Base-by-base conservation (phyloP, 1,139 yeast genomes). In the Sugiyamaella sp. region DNA sequence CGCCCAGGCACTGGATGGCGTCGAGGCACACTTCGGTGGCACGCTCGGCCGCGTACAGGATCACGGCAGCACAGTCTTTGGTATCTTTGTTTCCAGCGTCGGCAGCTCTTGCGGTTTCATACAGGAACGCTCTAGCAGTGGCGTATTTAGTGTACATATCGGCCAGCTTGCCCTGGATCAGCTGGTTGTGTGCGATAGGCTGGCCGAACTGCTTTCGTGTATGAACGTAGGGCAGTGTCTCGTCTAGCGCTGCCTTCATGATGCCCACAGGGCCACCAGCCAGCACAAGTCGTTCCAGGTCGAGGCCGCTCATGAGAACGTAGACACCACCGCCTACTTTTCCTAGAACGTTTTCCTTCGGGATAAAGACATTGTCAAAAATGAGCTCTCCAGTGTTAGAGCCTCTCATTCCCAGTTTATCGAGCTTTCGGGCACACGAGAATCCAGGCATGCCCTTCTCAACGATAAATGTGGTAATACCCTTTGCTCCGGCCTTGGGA, bases 101-200 rank as follows among this genome's bases (percentile, higher is more conserved):
- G 6, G 69, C 71, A 6, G 46, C 51, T 1, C 51, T 44, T 6
- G 54, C 71, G 4, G 68, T 60, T 33, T 60, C 60, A 49, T 68
- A 68, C 25, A 66, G 60, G 48, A 63, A 68, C 0, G 71, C 69
- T 33, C 63, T 51, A 2, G 71, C 65, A 1, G 68, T 65, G 8
- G 70, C 69, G 52, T 64, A 65, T 50, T 68, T 68, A 10, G 71
- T 65, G 57, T 68, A 68, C 72, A 68, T 68, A 52, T 68, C 72
- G 1, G 72, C 71, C 20, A 68, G 57, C 54, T 67, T 69, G 9
- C 71, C 71, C 51, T 69, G 72, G 37, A 68, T 55, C 24, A 68
- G 62, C 58, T 68, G 71, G 57, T 66, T 65, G 52, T 68, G 66
- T 19, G 67, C 71, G 50, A 68, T 63, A 29, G 71, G 71, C 53